Evolutionary conservation across 805 yeast genomes (phyloP), one percentile per base, ranked within the genome.

Genomic region (Torulaspora delbrueckii): DNA sequence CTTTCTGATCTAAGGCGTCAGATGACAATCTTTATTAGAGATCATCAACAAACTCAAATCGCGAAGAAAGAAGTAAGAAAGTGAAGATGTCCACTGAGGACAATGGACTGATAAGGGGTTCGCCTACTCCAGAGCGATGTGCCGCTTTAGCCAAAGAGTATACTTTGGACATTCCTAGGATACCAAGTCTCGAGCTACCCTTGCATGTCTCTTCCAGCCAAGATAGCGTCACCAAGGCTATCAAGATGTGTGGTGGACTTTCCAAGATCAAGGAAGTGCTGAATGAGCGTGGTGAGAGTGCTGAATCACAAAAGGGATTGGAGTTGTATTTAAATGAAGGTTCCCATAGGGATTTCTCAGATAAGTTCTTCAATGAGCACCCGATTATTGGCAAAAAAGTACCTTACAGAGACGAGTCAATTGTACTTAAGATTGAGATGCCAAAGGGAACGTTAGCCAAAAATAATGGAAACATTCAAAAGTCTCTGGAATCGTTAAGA

Each of bases 161-260:
- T 58, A 75, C 84, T 8, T 64, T 86, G 58, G 93, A 86, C 54
- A 73, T 86, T 1, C 93, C 95, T 7, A 80, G 81, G 54, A 79
- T 80, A 19, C 73, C 85, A 4, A 77, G 90, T 2, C 76, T 90
- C 13, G 97, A 90, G 58, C 73, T 84, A 48, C 97, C 97, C 0
- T 66, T 88, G 25, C 72, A 74, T 13, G 90, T 90, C 6, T 72
- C 60, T 10, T 26, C 57, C 3, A 45, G 51, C 8, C 59, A 48
- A n/a, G 51, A 73, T 31, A 74, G 89, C 59, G 67, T 77, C 0
- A 75, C 73, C 14, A 74, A 72, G 40, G 96, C 96, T 0, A 63
- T 89, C 8, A 63, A 65, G 5, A 77, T 84, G 79, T 76, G 85
- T 43, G 93, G 93, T 6, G 93, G 91, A 50, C 63, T 57, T 56